Conservation (phyloP, 345 rosid species). For the Aurinia saxatilis region DNA sequence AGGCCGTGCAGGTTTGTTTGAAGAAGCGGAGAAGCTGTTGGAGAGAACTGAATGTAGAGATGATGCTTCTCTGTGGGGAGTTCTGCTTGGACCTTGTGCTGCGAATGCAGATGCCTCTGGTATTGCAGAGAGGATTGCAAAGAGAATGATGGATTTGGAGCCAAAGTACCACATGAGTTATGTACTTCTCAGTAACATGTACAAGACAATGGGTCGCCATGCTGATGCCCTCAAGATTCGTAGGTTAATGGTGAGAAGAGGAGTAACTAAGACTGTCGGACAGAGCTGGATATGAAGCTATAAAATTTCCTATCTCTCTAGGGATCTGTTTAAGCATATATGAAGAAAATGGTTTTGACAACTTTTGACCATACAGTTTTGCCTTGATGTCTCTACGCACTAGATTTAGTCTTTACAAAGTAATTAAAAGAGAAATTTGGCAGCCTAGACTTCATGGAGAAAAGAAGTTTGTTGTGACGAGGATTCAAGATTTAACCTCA, state of each 20-base stretch:
- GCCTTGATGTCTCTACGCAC: constrained; percentile 3
- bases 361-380: constrained; percentile 12
- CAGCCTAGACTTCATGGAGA: constrained; percentile 6
- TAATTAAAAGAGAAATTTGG: constrained; percentile 3
- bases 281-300: constrained; percentile 47
- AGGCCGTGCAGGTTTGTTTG: constrained; percentile 78
- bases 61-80: constrained; percentile 75
- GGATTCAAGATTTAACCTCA: constrained; percentile 16
- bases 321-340: constrained; percentile 3
- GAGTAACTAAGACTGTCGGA: constrained; percentile 58
- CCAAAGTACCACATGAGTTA: constrained; percentile 77
- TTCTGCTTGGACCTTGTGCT: constrained; percentile 84
- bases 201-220: constrained; percentile 68
- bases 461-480: not conserved
- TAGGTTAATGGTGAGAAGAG: constrained; percentile 58
- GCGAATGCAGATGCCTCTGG: constrained; percentile 33
- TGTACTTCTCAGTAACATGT: constrained; percentile 65
- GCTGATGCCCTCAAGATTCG: constrained; percentile 63
- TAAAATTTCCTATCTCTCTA: not conserved
- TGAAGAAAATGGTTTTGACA: constrained; percentile 15
- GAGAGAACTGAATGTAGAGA: constrained; percentile 52
- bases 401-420: constrained; percentile 14
- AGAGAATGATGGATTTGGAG: constrained; percentile 57
- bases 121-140: constrained; percentile 72
- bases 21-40: constrained; percentile 71